Percentiles rank a stretch among this genome's conserved stretches.
Evolutionary conservation across 1,284 basidiomycete species (phyloP).

Genomic region (Ganoderma boninense): DNA sequence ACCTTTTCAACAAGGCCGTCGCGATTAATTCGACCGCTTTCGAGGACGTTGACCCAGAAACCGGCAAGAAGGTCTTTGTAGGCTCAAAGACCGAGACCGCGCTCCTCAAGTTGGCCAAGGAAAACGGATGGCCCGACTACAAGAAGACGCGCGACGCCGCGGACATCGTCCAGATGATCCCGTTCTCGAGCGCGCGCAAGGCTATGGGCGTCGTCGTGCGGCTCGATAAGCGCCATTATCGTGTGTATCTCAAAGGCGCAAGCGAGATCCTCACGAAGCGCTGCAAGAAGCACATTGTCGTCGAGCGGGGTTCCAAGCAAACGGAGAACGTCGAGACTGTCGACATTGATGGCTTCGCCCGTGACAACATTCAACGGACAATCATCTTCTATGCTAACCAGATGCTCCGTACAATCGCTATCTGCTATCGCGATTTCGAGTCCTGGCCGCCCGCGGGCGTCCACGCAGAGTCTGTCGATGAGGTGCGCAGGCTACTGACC

Average conservation of each 20-base stretch:
- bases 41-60: conserved; percentile 79
- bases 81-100: conserved; percentile 98
- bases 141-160: conserved; percentile 72
- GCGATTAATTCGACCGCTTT: conserved; percentile 97
- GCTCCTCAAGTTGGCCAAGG: conserved; percentile 89
- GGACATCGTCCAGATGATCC: conserved; percentile 87
- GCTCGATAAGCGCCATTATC: conserved; percentile 56
- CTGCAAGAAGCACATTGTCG: conserved; percentile 78
- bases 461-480: conserved; percentile 56
- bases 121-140: conserved; percentile 86
- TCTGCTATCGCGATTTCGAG: conserved; percentile 92
- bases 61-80: conserved; percentile 77
- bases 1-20: conserved; percentile 87
- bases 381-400: conserved; percentile 99
- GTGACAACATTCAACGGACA: conserved; percentile 86
- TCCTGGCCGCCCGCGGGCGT: conserved; percentile 82
- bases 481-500: conserved; percentile 47
- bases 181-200: conserved; percentile 95
- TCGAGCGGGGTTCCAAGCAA: conserved; percentile 50
- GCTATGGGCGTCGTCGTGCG: conserved; percentile 94
- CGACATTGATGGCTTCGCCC: conserved; percentile 69
- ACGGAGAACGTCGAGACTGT: conserved; percentile 59
- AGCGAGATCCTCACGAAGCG: conserved; percentile 89
- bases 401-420: conserved; percentile 90
- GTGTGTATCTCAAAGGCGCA: conserved; percentile 93